A percentile compares a stretch with the other conserved stretches of the same genome.
Conservation (phyloP, 148 eudicot species). For the Polygonum maritimum region DNA sequence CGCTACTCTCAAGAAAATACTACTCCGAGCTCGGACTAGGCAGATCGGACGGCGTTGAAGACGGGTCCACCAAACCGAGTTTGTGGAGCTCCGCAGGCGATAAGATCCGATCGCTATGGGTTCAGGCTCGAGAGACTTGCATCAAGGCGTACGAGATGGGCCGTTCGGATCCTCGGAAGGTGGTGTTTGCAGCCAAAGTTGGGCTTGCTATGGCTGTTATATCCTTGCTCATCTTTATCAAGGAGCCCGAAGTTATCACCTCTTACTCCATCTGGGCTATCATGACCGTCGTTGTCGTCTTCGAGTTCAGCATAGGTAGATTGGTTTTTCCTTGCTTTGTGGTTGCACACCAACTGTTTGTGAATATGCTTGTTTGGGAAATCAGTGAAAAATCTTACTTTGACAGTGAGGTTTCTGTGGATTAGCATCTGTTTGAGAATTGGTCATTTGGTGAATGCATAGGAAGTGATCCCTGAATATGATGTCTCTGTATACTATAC, state of each 20-base stretch:
- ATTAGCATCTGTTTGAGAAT: neutral
- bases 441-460: neutral
- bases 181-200: conserved; percentile 42
- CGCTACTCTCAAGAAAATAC: conserved; percentile 1
- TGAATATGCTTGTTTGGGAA: neutral
- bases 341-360: conserved; percentile 7
- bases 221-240: conserved; percentile 46
- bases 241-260: conserved; percentile 30
- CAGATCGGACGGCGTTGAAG: conserved; percentile 3
- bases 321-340: neutral
- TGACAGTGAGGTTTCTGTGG: neutral
- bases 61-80: neutral
- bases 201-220: conserved; percentile 44
- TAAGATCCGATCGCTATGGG: conserved; percentile 1
- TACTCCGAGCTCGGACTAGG: conserved; percentile 9
- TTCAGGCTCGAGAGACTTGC: conserved; percentile 8
- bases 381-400: neutral
- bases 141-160: conserved; percentile 38
- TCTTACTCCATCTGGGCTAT: conserved; percentile 53
- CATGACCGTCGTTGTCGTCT: conserved; percentile 55
- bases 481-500: neutral
- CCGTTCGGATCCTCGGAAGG: conserved; percentile 45
- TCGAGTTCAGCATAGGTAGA: conserved; percentile 60
- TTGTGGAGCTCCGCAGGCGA: neutral
- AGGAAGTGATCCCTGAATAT: neutral